Evolutionary conservation across 2,329 filamentous ascomycete species (phyloP), one percentile per base, ranked within the genome.

Genomic region (Trichophyton verrucosum): DNA sequence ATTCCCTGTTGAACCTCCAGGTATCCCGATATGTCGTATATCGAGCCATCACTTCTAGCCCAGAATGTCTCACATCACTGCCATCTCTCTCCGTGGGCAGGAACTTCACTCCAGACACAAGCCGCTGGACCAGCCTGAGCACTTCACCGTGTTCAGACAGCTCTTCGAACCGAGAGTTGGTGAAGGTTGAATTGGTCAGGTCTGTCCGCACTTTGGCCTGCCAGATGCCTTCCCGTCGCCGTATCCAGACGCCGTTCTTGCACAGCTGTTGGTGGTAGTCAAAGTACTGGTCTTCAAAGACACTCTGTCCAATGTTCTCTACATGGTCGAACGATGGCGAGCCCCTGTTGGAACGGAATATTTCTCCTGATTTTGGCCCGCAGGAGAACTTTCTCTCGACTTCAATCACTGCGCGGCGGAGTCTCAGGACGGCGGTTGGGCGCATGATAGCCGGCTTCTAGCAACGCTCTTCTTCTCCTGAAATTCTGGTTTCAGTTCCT

Each of bases 261-360:
- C 63, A 63, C 33, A 70, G 64, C 4, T 62, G 44, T 40, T 61
- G 63, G 53, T 61, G 56, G 20, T 60, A 63, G 49, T 71, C 68
- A 62, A 65, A 72, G 63, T 72, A 71, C 15, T 61, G 58, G 57
- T 72, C 69, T 51, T 65, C 64, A 40, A 70, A 65, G 30, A 22
- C 58, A 27, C 55, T 59, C 22, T 58, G 47, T 24, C 65, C 66
- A 15, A 65, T 61, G 62, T 64, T 61, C 8, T 59, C 40, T 20
- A 67, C 47, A 27, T 49, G 59, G n/a, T 22, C 40, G 57, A 69
- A 68, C 33, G 62, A 58, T n/a, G 67, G 66, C 20, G 58, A 57
- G 9, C 66, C 63, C 36, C 59, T 62, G 57, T 66, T 67, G 3
- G 15, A 27, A 51, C 57, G 60, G 49, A 67, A 64, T 5, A 42